A percentile compares a stretch with the other conserved stretches of the same genome.
phyloP scores from a whole-genome alignment of 371 early-diverging fungal genomes.

The Umbelopsis sp. region DNA sequence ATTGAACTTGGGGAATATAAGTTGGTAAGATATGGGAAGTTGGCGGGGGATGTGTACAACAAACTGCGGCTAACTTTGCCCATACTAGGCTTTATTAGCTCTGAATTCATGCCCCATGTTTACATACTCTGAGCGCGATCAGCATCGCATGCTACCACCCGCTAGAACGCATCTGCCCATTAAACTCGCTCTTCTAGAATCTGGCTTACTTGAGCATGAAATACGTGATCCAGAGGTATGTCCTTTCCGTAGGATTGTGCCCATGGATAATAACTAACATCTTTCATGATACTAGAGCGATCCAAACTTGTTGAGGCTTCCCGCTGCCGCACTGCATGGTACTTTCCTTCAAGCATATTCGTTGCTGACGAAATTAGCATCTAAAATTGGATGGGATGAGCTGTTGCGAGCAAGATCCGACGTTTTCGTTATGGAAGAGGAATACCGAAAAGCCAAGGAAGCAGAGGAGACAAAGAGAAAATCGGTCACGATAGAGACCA shows the following conservation, averaged over 20 bases:
- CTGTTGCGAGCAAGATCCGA: slow-evolving; percentile 80
- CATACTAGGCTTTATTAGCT: slow-evolving; percentile 81
- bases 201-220: slow-evolving; percentile 72
- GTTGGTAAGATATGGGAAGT: slow-evolving; percentile 51
- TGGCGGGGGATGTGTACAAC: neutral
- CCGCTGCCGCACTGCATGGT: slow-evolving; percentile 87
- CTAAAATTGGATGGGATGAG: slow-evolving; percentile 94
- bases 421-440: slow-evolving; percentile 98
- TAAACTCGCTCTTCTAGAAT: slow-evolving; percentile 64
- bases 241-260: neutral
- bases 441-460: slow-evolving; percentile 82
- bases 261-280: neutral
- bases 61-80: neutral
- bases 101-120: slow-evolving; percentile 98
- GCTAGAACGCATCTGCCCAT: slow-evolving; percentile 78
- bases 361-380: slow-evolving; percentile 78
- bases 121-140: slow-evolving; percentile 86
- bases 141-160: slow-evolving; percentile 89
- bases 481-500: slow-evolving; percentile 30
- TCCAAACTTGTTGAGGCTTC: slow-evolving; percentile 74
- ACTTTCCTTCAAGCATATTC: slow-evolving; percentile 90
- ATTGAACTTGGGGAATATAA: slow-evolving; percentile 85
- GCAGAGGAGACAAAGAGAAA: slow-evolving; percentile 62
- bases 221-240: slow-evolving; percentile 70
- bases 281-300: slow-evolving; percentile 42